Conservation (phyloP, 768 basidiomycete species). For the Paxillus involutus region DNA sequence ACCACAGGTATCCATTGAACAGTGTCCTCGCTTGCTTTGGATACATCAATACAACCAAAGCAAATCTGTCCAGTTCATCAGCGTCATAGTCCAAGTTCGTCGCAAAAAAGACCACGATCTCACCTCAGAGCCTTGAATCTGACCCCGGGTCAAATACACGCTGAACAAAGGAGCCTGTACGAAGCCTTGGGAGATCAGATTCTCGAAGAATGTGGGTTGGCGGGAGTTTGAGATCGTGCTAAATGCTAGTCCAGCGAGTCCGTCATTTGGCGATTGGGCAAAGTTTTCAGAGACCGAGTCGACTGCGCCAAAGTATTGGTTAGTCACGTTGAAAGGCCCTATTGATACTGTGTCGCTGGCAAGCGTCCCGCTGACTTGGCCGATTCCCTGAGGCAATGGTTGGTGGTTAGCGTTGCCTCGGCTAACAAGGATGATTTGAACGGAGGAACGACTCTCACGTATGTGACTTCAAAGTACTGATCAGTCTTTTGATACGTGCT, state of each 20-base stretch:
- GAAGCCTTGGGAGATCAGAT: constrained; percentile 43
- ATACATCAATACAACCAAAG: constrained; percentile 33
- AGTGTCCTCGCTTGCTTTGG: constrained; percentile 28
- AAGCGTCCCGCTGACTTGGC: constrained; percentile 48
- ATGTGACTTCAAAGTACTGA: constrained; percentile 38
- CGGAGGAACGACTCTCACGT: constrained; percentile 35
- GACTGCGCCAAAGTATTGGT: constrained; percentile 61
- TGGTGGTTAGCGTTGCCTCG: background rate
- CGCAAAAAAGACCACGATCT: constrained; percentile 5
- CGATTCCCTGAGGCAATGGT: constrained; percentile 42
- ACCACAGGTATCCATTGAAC: constrained; percentile 36
- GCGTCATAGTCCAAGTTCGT: background rate
- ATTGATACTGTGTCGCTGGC: constrained; percentile 52
- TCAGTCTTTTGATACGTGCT: constrained; percentile 37
- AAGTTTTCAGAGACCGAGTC: constrained; percentile 48
- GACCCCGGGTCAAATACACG: constrained; percentile 50
- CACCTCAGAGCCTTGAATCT: constrained; percentile 49
- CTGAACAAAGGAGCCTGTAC: constrained; percentile 53
- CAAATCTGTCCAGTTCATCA: constrained; percentile 7
- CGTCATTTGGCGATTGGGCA: constrained; percentile 49
- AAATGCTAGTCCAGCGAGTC: constrained; percentile 65
- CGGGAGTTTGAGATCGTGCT: constrained; percentile 47
- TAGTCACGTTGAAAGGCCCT: constrained; percentile 40
- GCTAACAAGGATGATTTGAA: background rate
- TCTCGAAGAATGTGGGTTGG: constrained; percentile 63